phyloP scores from a whole-genome alignment of 371 early-diverging fungal species.

The Mortierella sp. region DNA sequence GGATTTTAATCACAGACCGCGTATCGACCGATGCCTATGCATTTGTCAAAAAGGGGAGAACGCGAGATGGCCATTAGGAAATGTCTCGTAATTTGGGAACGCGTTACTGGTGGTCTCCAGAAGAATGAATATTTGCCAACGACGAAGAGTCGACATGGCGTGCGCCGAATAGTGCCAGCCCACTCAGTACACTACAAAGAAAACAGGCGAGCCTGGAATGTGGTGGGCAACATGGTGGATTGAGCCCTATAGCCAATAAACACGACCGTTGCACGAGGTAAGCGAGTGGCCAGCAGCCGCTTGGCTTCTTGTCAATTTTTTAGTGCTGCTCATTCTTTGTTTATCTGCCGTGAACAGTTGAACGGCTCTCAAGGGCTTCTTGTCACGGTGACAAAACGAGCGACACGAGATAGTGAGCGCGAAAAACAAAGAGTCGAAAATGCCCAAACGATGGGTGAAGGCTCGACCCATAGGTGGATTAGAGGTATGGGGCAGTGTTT shows the following conservation, averaged over 20 bases:
- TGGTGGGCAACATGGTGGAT: neutral
- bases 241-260: neutral
- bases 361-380: neutral
- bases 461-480: neutral
- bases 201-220: constrained; percentile 9
- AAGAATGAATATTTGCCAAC: neutral
- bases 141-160: neutral
- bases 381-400: neutral
- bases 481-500: neutral
- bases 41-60: neutral
- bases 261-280: neutral
- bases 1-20: neutral
- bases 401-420: constrained; percentile 9
- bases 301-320: neutral
- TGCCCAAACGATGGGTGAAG: neutral
- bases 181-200: neutral
- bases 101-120: neutral
- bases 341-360: neutral
- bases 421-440: neutral
- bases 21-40: neutral
- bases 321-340: neutral
- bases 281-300: neutral
- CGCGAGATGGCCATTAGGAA: neutral
- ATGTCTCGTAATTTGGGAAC: neutral
- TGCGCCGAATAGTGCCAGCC: neutral